These are phyloP conservation scores for Hypocreales sp. DNA, from an alignment of 2,329 filamentous ascomycete species.

Conservation along the genomic window DNA sequence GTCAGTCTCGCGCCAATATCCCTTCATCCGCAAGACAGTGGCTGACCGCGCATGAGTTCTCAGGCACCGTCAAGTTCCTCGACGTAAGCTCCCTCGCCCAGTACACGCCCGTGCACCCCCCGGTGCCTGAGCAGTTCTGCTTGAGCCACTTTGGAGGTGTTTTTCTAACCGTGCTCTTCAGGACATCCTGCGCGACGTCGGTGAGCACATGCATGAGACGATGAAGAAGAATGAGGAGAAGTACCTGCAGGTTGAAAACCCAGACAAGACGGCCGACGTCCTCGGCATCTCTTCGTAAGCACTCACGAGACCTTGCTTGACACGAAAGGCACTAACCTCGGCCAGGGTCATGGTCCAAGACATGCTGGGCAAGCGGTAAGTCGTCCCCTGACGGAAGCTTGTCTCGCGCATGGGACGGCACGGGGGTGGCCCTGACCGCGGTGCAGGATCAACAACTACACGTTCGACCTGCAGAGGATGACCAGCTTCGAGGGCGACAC, in stretches of 20 bases:
- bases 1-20: slow-evolving; percentile 32
- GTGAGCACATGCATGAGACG: slow-evolving; percentile 93
- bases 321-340: no score
- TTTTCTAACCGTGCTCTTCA: no score
- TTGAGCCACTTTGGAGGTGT: no score
- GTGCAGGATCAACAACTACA: slow-evolving; percentile 45
- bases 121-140: no score
- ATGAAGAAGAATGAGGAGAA: slow-evolving; percentile 87
- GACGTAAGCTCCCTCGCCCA: neutral
- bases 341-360: slow-evolving; percentile 93
- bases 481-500: slow-evolving; percentile 76
- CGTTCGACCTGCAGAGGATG: slow-evolving; percentile 71
- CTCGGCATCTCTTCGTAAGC: slow-evolving; percentile 56
- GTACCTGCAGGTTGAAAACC: slow-evolving; percentile 79
- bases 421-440: no score
- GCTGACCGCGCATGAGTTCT: slow-evolving; percentile 2
- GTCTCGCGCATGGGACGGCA: no score
- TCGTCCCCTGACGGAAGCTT: slow-evolving; percentile 1
- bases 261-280: slow-evolving; percentile 66
- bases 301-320: neutral
- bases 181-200: slow-evolving; percentile 40
- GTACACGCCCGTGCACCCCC: no score
- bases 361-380: slow-evolving; percentile 83
- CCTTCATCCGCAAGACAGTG: slow-evolving; percentile 41
- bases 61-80: slow-evolving; percentile 5